Evolutionary conservation across 805 yeast species (phyloP), one percentile per base, ranked within the genome.

Genomic region (Wickerhamomyces alni): DNA sequence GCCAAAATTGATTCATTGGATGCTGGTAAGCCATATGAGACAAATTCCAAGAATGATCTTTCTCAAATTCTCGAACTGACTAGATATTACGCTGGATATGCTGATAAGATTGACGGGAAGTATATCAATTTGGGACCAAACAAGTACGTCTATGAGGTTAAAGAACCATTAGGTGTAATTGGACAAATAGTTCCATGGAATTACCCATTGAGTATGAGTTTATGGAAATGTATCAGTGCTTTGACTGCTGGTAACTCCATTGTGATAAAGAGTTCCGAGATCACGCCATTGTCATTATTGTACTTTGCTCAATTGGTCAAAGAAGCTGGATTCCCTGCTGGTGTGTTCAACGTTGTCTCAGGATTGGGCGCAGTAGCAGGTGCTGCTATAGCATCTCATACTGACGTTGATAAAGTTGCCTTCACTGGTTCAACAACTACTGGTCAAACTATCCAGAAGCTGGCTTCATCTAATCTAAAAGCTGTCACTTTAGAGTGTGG

Each of bases 141-240:
- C 29, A 82, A 82, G 60, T 73, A 80, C 54, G 75, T 73, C 45
- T 81, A 73, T 65, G 79, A 84, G 46, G 70, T 74, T 53, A 76
- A 76, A 58, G 87, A 80, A 62, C 89, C 89, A 46, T 67, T 81
- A 55, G 89, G 89, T 56, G 84, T 82, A 28, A 81, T 86, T 64
- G 89, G 88, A 44, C 86, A 81, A 63, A 80, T 83, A 46, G 82
- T 83, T 47, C 89, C 93, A 59, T 83, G 89, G 89, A 83, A 83
- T 60, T 83, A 83, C 73, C 93, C 93, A 51, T 65, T 83, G 44
- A 73, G 83, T 63, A 82, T 83, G 85, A 75, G 80, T 59, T 65
- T 82, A 29, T 83, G 91, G 91, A 83, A 83, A 57, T 66, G 82
- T 43, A 84, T 82, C 42, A 86, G 88, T 41, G 87, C 86, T 39